Base-by-base conservation (phyloP, 2,329 filamentous ascomycete species). In the Microdochium bolleyi region DNA sequence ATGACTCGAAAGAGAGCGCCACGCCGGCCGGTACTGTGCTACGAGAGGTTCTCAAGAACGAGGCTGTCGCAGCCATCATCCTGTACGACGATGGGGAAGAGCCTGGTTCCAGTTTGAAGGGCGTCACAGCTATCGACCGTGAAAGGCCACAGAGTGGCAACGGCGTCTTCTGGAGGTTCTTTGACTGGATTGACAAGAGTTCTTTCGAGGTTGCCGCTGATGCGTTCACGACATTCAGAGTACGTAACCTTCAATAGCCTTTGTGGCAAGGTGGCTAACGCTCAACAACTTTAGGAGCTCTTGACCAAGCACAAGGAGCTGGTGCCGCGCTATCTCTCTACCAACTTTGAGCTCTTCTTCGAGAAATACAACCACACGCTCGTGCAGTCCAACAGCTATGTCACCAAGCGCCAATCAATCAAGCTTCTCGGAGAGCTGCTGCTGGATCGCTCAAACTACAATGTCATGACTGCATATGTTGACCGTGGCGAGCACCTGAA, bases 321-420 rank as follows among this genome's bases (percentile, higher is more conserved):
- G 34, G 89, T 97, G 16, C 88, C 92, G 19, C 84, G 88, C 56
- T 99, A 95, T 67, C 79, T 99, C 19, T 81, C 84, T 50, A 87
- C 87, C 51, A 96, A 97, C 71, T 97, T 96, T 64, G 89, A 94
- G 56, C 75, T 89, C 55, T 99, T 99, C 76, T 99, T 99, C 71
- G 77, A 84, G 53, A 86, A 85, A 66, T 97, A 96, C 75, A 96
- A 49, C 73, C 81, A 81, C 54, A 83, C 87, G 24, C 78, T 99
- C 30, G 84, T 97, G 37, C 90, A 95, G 66, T 96, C 91, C 30
- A 89, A 92, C 66, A 95, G 89, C 66, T 99, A 99, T 66, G 94
- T 99, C 56, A 99, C 94, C 24, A 99, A 99, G 70, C 83, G 94
- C 50, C 94, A 99, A 72, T 96, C 91, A 16, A 97, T 97, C 73